Percentiles rank a stretch among this genome's conserved stretches.
These are phyloP conservation scores for Trichosporon inkin DNA, from an alignment of 1,284 basidiomycete genomes.

Conservation along the genomic window DNA sequence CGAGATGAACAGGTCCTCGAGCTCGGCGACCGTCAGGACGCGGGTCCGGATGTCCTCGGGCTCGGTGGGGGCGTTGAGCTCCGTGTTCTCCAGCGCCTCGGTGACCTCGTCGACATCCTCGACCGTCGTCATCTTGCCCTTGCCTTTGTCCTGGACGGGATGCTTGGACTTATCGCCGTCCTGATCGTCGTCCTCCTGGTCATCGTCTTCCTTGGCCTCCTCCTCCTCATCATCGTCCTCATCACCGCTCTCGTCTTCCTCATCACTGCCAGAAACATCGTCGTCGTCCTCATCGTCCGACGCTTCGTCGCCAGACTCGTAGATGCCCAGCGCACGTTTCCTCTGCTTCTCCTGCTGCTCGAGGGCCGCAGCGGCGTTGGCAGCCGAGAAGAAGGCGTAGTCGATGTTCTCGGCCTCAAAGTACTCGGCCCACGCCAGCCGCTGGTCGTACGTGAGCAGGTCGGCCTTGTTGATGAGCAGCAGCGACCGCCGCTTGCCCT, in stretches of 20 bases:
- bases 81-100: conserved; percentile 30
- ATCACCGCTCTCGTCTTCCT: conserved; percentile 21
- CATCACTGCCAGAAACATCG: conserved; percentile 26
- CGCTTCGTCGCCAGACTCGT: conserved; percentile 28
- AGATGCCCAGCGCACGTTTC: conserved; percentile 43
- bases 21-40: conserved; percentile 80
- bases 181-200: conserved; percentile 21
- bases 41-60: conserved; percentile 64
- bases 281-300: conserved; percentile 33
- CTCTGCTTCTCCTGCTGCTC: conserved; percentile 58
- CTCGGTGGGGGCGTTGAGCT: conserved; percentile 16
- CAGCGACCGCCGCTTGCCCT: conserved; percentile 66
- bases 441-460: conserved; percentile 78
- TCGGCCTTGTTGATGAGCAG: conserved; percentile 97
- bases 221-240: conserved; percentile 30
- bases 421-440: conserved; percentile 89
- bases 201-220: conserved; percentile 14
- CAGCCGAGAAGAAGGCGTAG: conserved; percentile 96
- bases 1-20: conserved; percentile 78
- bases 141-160: conserved; percentile 29
- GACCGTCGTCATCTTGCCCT: conserved; percentile 42
- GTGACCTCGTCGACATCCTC: conserved; percentile 36
- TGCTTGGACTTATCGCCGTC: conserved; percentile 20
- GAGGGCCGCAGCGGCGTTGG: conserved; percentile 79
- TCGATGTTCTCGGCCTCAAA: conserved; percentile 75